Evolutionary conservation across 371 early-diverging fungal species (phyloP), one percentile per base, ranked within the genome.

Genomic region (Homolaphlyctis polyrhiza): DNA sequence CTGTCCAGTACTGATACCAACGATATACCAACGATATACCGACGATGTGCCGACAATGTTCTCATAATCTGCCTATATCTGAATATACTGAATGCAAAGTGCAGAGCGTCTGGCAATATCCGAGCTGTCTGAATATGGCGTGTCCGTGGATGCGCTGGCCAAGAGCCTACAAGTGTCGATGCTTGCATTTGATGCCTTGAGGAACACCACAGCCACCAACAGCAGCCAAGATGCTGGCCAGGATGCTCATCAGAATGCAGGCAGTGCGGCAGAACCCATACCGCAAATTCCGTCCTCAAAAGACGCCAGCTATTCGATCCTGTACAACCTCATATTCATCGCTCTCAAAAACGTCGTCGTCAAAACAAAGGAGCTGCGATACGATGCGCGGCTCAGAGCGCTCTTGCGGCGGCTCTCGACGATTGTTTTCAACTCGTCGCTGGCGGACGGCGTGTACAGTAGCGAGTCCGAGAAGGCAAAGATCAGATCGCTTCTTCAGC

Each of bases 371-470:
- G 62, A 69, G 45, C 62, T 69, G 0, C 43, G 65, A 18, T 69
- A 69, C 58, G 69, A 69, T 59, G 28, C 69, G 2, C 62, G 69
- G 11, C 49, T 65, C 25, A 47, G 69, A 5, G 13, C 18, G 27
- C 36, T 69, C 2, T n/a, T 69, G 45, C 32, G 60, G 30, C 45
- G 48, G 16, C 30, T 69, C 2, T 35, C 65, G 4, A 21, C 28
- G 13, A 13, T 33, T 29, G 55, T 66, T 18, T 66, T 29, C 36
- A 49, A 47, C 48, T 47, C 54, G 28, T 27, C 43, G 13, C 8
- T 59, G 39, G 43, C 21, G n/a, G n/a, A n/a, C n/a, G 60, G n/a
- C 36, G 51, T 23, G 25, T 45, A 43, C 23, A 25, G 11, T 13
- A 45, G 23, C 32, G 43, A 47, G 3, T 5, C 4, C 11, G 60